phyloP scores from a whole-genome alignment of 2,329 filamentous ascomycete species.

The Leptographium wingfieldii region DNA sequence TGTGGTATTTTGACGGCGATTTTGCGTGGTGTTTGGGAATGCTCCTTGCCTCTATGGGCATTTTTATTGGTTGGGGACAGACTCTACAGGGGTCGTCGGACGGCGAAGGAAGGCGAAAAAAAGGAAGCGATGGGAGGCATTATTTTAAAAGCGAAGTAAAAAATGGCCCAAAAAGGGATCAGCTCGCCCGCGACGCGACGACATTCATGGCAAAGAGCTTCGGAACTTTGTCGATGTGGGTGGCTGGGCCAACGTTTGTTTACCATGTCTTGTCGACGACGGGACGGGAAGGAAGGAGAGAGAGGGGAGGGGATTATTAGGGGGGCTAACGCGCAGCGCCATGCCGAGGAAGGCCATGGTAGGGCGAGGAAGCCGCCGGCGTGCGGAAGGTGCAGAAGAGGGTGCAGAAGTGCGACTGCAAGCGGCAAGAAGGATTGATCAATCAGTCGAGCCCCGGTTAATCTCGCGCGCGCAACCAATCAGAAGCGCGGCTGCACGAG shows the following conservation, averaged over 20 bases:
- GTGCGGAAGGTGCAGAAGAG: background rate
- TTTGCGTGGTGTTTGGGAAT: background rate
- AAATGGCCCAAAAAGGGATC: background rate
- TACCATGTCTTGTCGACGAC: background rate
- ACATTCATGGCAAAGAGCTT: background rate
- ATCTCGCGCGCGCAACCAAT: background rate
- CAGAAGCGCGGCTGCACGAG: background rate
- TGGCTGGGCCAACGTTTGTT: background rate
- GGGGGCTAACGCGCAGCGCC: background rate
- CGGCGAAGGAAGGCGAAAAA: background rate
- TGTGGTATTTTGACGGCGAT: background rate
- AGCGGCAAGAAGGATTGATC: slow-evolving; percentile 4
- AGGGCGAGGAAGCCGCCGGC: background rate
- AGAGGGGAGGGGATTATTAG: background rate
- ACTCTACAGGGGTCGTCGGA: background rate
- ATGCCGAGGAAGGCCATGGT: background rate
- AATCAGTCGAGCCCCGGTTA: slow-evolving; percentile 2
- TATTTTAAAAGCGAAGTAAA: background rate
- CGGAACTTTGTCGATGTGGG: background rate
- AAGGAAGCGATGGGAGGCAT: background rate
- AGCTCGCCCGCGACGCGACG: background rate
- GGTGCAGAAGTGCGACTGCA: slow-evolving; percentile 3
- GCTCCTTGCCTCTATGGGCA: background rate
- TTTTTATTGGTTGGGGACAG: background rate
- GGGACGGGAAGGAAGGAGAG: background rate